Evolutionary conservation across 345 rosid genomes (phyloP).

Genomic region (Aurinia saxatilis): DNA sequence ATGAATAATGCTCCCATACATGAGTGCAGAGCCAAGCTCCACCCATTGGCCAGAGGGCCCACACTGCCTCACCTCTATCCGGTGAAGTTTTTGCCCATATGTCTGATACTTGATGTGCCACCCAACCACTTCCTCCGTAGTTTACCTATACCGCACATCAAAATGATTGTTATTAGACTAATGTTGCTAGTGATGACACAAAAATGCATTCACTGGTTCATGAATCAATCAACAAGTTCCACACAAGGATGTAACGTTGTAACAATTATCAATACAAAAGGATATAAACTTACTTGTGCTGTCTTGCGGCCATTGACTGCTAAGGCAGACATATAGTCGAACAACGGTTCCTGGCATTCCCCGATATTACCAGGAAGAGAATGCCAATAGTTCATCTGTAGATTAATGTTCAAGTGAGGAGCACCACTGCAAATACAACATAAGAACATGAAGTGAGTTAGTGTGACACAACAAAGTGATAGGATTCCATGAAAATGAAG

Average conservation of each 20-base stretch:
- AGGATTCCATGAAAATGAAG: background rate
- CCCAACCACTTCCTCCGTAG: constrained; percentile 86
- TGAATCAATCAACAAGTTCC: background rate
- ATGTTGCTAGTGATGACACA: background rate
- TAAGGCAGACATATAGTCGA: constrained; percentile 61
- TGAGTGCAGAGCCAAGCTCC: constrained; percentile 98
- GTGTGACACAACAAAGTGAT: background rate
- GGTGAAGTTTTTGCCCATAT: constrained; percentile 94
- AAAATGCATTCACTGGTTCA: background rate
- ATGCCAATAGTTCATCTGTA: constrained; percentile 98
- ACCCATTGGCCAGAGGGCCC: constrained; percentile 98
- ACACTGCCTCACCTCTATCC: constrained; percentile 58
- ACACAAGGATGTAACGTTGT: background rate
- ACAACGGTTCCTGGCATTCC: constrained; percentile 88
- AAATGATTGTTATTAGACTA: background rate
- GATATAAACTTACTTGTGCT: constrained; percentile 53
- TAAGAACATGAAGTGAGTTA: constrained; percentile 1
- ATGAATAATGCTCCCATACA: constrained; percentile 88
- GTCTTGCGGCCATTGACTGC: constrained; percentile 78
- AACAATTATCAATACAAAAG: background rate
- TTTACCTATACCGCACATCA: constrained; percentile 56
- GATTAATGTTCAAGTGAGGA: constrained; percentile 90
- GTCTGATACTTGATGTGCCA: constrained; percentile 80
- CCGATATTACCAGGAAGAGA: constrained; percentile 75
- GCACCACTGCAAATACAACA: constrained; percentile 49